Evolutionary conservation across 2,329 filamentous ascomycete genomes (phyloP).

Genomic region (Fonsecaea monophora): DNA sequence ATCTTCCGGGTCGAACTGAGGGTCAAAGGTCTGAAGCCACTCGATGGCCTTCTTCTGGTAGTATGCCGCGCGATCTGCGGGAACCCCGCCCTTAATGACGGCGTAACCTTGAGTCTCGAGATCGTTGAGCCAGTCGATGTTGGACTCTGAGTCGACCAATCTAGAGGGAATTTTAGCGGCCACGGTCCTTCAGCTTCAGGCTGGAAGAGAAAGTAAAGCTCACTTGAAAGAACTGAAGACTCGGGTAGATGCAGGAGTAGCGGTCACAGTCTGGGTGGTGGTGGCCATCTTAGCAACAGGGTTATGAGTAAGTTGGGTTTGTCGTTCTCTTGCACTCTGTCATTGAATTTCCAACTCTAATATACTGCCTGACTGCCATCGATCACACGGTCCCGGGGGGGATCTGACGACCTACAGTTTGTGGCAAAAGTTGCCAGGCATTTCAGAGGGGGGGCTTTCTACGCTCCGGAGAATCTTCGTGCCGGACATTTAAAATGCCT

Average conservation of each 20-base stretch:
- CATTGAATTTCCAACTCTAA: too few species aligned
- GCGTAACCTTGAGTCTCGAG: constrained; percentile 52
- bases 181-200: too few species aligned
- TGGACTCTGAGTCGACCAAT: background rate
- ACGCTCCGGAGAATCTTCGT: too few species aligned
- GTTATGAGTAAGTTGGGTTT: too few species aligned
- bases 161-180: background rate
- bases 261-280: constrained; percentile 15
- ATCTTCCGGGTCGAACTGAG: constrained; percentile 45
- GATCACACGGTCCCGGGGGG: too few species aligned
- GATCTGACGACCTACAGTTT: too few species aligned
- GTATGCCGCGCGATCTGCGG: constrained; percentile 48
- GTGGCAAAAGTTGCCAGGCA: too few species aligned
- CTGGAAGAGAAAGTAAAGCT: background rate
- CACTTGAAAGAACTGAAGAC: constrained; percentile 21
- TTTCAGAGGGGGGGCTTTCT: too few species aligned
- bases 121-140: constrained; percentile 29
- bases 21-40: constrained; percentile 52
- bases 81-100: constrained; percentile 57
- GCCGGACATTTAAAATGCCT: too few species aligned
- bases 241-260: constrained; percentile 13
- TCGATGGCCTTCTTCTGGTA: constrained; percentile 52
- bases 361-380: too few species aligned
- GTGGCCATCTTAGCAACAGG: constrained; percentile 15
- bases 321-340: too few species aligned